Conservation (phyloP, 768 basidiomycete genomes). For the Podaxis rugospora region DNA sequence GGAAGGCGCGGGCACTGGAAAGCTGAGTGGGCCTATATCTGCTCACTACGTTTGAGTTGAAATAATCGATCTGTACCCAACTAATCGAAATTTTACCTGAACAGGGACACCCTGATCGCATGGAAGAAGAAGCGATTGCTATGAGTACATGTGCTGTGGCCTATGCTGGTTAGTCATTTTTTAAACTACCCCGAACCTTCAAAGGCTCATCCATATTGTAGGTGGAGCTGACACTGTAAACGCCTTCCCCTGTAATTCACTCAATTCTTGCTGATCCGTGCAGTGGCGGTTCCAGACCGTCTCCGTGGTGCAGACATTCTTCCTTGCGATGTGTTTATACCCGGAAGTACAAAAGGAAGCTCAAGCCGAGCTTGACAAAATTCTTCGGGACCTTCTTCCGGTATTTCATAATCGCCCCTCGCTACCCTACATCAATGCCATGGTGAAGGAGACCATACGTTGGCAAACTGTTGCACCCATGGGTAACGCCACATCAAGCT, state of each 20-base stretch:
- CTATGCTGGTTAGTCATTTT: constrained; percentile 4
- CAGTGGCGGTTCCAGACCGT: constrained; percentile 20
- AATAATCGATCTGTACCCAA: not conserved
- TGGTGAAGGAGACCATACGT: constrained; percentile 21
- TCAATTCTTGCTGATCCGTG: not conserved
- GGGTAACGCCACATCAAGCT: constrained; percentile 12
- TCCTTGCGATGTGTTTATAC: constrained; percentile 27
- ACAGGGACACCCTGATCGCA: not conserved
- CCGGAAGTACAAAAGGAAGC: constrained; percentile 22
- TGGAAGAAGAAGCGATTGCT: constrained; percentile 3
- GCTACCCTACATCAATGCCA: constrained; percentile 23
- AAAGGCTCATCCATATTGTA: constrained; percentile 9
- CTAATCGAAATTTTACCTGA: constrained; percentile 6
- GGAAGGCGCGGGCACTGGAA: not conserved
- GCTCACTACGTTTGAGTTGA: too few relatives aligned
- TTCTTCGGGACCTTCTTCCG: constrained; percentile 23
- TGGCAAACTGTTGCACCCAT: constrained; percentile 18
- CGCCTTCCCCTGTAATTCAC: not conserved
- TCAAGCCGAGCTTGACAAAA: constrained; percentile 25
- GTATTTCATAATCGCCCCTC: constrained; percentile 19
- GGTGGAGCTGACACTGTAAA: constrained; percentile 40
- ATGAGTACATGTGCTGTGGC: constrained; percentile 2
- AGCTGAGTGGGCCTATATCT: constrained; percentile 8
- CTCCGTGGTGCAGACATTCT: constrained; percentile 27
- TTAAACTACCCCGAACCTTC: not conserved